These are phyloP conservation scores for Dendrobium catenatum DNA, from an alignment of 106 monocot genomes.

Conservation along the genomic window DNA sequence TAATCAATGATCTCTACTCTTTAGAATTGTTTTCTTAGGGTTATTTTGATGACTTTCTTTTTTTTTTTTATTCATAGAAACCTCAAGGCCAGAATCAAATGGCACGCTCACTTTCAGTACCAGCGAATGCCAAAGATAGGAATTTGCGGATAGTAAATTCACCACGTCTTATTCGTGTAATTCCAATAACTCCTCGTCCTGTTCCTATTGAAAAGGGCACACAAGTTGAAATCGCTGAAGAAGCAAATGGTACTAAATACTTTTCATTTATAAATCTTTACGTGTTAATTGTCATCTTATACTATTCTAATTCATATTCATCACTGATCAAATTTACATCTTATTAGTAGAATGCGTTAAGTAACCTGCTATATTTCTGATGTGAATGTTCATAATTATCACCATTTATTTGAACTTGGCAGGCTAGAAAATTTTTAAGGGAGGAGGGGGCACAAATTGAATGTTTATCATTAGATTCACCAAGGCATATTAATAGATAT, in stretches of 20 bases:
- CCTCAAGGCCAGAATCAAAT: slow-evolving; percentile 44
- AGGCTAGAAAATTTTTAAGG: too few species aligned
- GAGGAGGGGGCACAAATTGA: too few species aligned
- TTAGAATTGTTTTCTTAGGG: neutral
- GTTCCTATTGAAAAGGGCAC: slow-evolving; percentile 18
- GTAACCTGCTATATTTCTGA: neutral
- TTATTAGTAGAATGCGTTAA: neutral
- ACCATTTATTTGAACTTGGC: neutral
- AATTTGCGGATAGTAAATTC: slow-evolving; percentile 52
- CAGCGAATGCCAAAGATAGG: slow-evolving; percentile 56
- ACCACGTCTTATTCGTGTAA: slow-evolving; percentile 53
- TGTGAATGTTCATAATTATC: neutral
- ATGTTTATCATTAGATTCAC: too few species aligned
- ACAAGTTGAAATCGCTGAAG: slow-evolving; percentile 31
- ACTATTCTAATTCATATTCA: neutral
- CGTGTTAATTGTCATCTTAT: neutral
- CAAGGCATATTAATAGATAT: too few species aligned
- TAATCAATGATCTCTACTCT: neutral
- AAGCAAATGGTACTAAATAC: slow-evolving; percentile 33
- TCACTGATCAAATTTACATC: slow-evolving; percentile 1
- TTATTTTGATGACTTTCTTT: neutral
- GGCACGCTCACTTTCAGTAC: slow-evolving; percentile 78
- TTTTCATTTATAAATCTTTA: neutral
- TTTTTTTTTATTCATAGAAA: slow-evolving; percentile 30
- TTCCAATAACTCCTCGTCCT: slow-evolving; percentile 72